Evolutionary conservation across 257 asterid genomes (phyloP), one percentile per base, ranked within the genome.

Genomic region (Petunia axillaris): DNA sequence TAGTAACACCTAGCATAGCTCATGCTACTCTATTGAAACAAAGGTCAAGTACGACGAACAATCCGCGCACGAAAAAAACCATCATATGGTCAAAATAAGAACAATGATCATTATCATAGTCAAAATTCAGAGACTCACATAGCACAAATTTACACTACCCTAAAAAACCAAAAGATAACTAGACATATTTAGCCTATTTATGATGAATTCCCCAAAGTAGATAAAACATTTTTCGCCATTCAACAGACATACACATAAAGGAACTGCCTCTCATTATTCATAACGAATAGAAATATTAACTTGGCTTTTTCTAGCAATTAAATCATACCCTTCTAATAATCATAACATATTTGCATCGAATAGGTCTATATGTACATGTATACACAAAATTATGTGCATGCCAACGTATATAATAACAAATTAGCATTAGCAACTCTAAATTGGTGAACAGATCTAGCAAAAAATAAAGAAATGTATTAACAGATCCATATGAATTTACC

Each of bases 401-500:
- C 15, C 14, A 11, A 52, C 57, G 1, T 14, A 52, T 52, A 52
- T 10, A 14, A 25, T 25, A 25, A 25, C 25, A 25, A 67, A 41
- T 73, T 70, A 70, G 48, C 43, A 70, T 3, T 43, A 48, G 35
- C 25, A 48, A 5, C 11, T 6, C 35, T 5, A 48, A 5, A 50
- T 8, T 0, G 1, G 0, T 50, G 46, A 50, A 50, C 36, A 50
- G 46, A 73, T 73, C 13, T 50, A 50, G 13, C 0, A 2, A 65
- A 65, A 25, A 39, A 5, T 64, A 0, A 64, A 5, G 1, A 39
- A 1, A 65, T 5, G 7, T 39, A 39, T 13, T 35, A 38, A 10
- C 2, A 73, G 4, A 73, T 73, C 46, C 78, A 73, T 7, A 50
- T 36, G 62, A 62, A 73, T 7, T 36, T 73, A 73, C 62, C 78